Evolutionary conservation across 805 yeast genomes (phyloP), one percentile per base, ranked within the genome.

Genomic region (Pichia exigua): DNA sequence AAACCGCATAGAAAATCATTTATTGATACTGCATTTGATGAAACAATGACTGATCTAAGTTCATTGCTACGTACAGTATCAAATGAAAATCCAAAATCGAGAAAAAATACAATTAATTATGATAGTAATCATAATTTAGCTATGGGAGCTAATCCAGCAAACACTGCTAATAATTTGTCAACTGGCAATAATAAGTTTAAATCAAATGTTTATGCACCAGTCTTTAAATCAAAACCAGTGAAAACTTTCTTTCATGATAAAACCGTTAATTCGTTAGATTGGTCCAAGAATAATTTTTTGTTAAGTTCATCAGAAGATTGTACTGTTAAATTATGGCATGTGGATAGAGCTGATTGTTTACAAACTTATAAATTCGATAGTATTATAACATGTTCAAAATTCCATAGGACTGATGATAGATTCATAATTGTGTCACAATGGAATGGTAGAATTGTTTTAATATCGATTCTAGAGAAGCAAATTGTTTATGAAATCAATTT

Each of bases 271-370:
- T 79, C 86, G 12, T 62, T 91, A 35, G 87, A 87, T 60, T 91
- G 97, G 97, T 85, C 95, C 48, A 84, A 83, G 59, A 90, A 89
- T 67, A 84, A 84, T 63, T 91, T 91, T 59, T 64, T 92, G 30
- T 64, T 89, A 1, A 75, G 94, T 0, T 83, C 94, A 4, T 85
- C 95, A 1, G 85, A 87, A 84, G 98, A 91, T 67, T 77, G 79
- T 56, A 84, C 95, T 0, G 95, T 82, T 2, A 78, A 79, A 56
- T 69, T 91, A 45, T 91, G 97, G 97, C 95, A 91, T 65, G 77
- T 85, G 13, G 87, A 86, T 41, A 74, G 91, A 46, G 69, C 67
- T 2, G 74, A 71, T 17, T 81, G 88, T 48, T 69, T 91, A 18
- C 76, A 84, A 46, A 74, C 81, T 0, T 90, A 86, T 60, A 64